Base-by-base conservation (phyloP, 768 basidiomycete genomes). In the Boletus fagicola region DNA sequence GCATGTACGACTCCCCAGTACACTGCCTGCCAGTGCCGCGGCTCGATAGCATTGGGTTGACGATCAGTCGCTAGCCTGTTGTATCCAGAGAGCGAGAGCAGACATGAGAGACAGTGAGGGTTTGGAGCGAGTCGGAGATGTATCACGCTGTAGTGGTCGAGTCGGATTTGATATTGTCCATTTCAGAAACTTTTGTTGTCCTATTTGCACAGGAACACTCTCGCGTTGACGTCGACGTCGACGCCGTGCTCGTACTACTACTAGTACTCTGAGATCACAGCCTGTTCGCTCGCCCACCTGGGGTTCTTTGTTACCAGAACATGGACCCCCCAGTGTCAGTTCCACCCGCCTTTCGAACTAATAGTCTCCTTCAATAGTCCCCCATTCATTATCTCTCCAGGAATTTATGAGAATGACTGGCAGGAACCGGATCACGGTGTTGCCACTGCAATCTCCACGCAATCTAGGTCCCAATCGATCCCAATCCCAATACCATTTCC, bases 231-330 rank as follows among this genome's bases (percentile, higher is more conserved):
- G 43, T 67, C 11, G 43, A 49, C 18, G 31, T 22, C 11, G 42
- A 51, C 18, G 31, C 24, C 4, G 33, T 39, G 3, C 45, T 56
- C 31, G 5, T 30, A n/a, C n/a, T n/a, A n/a, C n/a, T n/a, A n/a
- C n/a, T n/a, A n/a, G n/a, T 49, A 57, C 42, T 24, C 62, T 18
- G 71, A 69, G 60, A 83, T 85, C 35, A 76, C 79, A 8, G 78
- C n/a, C n/a, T n/a, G 79, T 2, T 75, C 77, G 40, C 77, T 87
- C 10, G 82, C 83, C 6, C 75, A 72, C 4, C 74, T 84, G 9
- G 84, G 84, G 2, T 79, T 80, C 64, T 86, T 78, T 82, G 6
- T n/a, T n/a, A n/a, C n/a, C 79, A 82, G 30, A 85, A 83, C 66
- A 76, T 85, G 77, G 86, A 87, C 60, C 85, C 85, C 5, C 20